phyloP scores from a whole-genome alignment of 73 alveolate species.

The Paramecium biaurelia region DNA sequence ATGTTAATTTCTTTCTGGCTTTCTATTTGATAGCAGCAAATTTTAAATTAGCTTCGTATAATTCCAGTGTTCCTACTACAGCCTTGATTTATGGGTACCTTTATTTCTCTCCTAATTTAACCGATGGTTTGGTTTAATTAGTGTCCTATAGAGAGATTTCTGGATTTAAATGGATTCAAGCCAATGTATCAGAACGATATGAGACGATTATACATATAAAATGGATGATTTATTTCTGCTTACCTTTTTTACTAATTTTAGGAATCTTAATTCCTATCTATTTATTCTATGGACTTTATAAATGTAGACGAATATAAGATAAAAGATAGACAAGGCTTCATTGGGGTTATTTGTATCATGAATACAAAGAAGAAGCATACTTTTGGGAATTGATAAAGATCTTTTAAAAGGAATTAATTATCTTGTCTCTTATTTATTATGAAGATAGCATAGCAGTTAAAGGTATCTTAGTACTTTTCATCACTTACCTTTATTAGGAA shows the following conservation, averaged over 20 bases:
- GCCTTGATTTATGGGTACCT: not conserved
- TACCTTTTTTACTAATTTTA: not conserved
- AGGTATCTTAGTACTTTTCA: constrained; percentile 17
- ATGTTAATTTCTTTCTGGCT: not conserved
- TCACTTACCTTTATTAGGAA: not conserved
- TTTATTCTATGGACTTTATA: not conserved
- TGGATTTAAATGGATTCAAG: constrained; percentile 6
- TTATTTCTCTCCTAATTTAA: not conserved
- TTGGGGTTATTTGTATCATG: constrained; percentile 20
- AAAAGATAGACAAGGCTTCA: not conserved
- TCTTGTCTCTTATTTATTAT: not conserved
- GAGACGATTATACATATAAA: not conserved
- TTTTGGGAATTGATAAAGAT: constrained; percentile 34
- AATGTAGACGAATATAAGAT: not conserved
- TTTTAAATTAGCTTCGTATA: not conserved
- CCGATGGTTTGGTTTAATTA: not conserved
- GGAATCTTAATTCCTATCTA: not conserved
- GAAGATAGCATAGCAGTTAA: not conserved
- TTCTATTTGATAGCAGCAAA: not conserved
- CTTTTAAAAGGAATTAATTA: not conserved
- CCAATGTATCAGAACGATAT: not conserved
- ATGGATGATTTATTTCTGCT: not conserved
- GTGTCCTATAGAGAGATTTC: not conserved
- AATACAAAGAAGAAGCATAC: not conserved
- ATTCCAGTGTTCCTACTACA: not conserved